phyloP scores from a whole-genome alignment of 2,329 filamentous ascomycete species.

The Fusarium nisikadoi region DNA sequence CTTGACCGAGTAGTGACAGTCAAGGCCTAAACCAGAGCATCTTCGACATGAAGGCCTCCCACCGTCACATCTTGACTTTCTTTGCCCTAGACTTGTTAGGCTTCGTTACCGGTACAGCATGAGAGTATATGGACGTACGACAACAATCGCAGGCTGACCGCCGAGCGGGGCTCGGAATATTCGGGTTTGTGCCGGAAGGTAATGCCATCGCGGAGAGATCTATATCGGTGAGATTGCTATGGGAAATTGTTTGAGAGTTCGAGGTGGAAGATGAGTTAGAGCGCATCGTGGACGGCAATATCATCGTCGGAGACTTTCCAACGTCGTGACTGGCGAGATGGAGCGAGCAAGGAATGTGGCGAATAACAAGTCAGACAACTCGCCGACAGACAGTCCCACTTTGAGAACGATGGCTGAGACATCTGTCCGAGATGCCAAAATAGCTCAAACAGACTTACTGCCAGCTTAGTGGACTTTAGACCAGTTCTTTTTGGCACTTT shows the following conservation, averaged over 20 bases:
- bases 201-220: background rate
- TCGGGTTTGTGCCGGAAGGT: accelerated
- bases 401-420: background rate
- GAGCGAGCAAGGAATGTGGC: accelerated
- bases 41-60: background rate
- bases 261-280: background rate
- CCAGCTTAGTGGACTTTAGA: too few species aligned
- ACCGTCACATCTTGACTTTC: background rate
- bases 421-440: background rate
- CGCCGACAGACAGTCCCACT: background rate
- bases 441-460: too few species aligned
- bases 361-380: background rate
- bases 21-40: background rate
- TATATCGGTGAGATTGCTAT: background rate
- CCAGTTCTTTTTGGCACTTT: too few species aligned
- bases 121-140: background rate
- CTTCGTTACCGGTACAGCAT: accelerated
- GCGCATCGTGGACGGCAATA: background rate
- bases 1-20: background rate
- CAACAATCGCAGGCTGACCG: conserved; percentile 6
- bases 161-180: background rate
- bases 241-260: background rate
- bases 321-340: background rate
- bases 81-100: background rate
- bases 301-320: background rate